A percentile compares a stretch with the other conserved stretches of the same genome.
Evolutionary conservation across 106 monocot genomes (phyloP).

Genomic region (Dioscorea alata): DNA sequence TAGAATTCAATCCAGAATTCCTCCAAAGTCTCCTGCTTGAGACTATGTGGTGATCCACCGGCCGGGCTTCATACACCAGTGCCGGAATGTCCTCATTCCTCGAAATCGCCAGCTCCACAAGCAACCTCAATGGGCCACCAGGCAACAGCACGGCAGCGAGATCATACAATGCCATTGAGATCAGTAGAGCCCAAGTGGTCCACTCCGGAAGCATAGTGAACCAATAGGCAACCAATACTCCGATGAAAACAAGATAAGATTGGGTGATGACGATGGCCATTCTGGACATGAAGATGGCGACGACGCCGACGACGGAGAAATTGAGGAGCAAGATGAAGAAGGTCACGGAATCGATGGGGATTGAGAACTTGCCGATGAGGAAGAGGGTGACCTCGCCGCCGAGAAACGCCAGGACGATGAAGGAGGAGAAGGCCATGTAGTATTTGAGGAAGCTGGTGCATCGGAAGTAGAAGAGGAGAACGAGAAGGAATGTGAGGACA

Average conservation of each 20-base stretch:
- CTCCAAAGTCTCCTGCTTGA: slow-evolving; percentile 35
- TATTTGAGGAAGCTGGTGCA: slow-evolving; percentile 54
- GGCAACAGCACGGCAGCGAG: slow-evolving; percentile 85
- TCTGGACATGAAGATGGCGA: slow-evolving; percentile 30
- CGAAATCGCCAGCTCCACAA: slow-evolving; percentile 87
- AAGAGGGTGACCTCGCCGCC: slow-evolving; percentile 59
- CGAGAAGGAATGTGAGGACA: slow-evolving; percentile 55
- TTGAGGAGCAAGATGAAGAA: slow-evolving; percentile 60
- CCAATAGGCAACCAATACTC: slow-evolving; percentile 80
- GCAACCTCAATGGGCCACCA: slow-evolving; percentile 69
- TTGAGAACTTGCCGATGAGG: slow-evolving; percentile 29
- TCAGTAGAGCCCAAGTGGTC: slow-evolving; percentile 85
- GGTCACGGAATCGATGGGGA: slow-evolving; percentile 53
- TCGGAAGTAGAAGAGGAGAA: slow-evolving; percentile 89
- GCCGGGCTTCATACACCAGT: slow-evolving; percentile 87
- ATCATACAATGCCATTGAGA: slow-evolving; percentile 82
- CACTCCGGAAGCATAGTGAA: slow-evolving; percentile 91
- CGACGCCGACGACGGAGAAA: slow-evolving; percentile 57
- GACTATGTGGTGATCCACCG: slow-evolving; percentile 25
- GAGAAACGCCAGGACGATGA: slow-evolving; percentile 59
- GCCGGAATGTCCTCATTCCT: slow-evolving; percentile 93
- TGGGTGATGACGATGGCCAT: slow-evolving; percentile 62
- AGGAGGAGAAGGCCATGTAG: slow-evolving; percentile 76
- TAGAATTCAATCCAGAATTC: slow-evolving; percentile 13
- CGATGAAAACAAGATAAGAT: slow-evolving; percentile 67